phyloP scores from a whole-genome alignment of 495 filamentous ascomycete species.

The Lindgomyces ingoldianus region DNA sequence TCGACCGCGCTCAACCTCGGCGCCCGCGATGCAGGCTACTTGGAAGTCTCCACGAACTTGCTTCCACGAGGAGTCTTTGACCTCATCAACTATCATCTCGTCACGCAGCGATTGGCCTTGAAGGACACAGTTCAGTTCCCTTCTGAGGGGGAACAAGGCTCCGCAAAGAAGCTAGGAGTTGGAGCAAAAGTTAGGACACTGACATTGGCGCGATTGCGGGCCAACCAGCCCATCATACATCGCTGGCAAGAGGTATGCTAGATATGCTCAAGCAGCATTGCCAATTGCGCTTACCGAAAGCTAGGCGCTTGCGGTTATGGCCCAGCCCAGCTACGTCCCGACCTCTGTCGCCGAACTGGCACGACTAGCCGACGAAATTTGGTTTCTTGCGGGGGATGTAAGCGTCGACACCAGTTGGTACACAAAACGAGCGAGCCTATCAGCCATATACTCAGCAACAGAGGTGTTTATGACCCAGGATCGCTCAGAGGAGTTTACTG shows the following conservation, averaged over 20 bases:
- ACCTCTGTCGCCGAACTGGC: conserved; percentile 77
- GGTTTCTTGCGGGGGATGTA: conserved; percentile 76
- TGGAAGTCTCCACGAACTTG: conserved; percentile 80
- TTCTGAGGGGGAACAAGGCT: conserved; percentile 28
- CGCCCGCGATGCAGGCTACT: conserved; percentile 78
- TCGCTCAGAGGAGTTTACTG: conserved; percentile 60
- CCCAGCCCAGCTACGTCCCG: conserved; percentile 72
- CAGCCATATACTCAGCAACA: conserved; percentile 72
- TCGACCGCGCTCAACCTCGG: conserved; percentile 68
- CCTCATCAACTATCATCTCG: conserved; percentile 79
- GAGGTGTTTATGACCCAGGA: conserved; percentile 96
- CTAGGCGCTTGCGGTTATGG: conserved; percentile 87
- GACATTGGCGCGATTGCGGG: conserved; percentile 69
- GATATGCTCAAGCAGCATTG: neutral
- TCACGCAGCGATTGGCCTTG: conserved; percentile 62
- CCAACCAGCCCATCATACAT: conserved; percentile 66
- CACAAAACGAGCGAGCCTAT: conserved; percentile 76
- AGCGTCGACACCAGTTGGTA: conserved; percentile 88
- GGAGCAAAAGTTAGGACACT: conserved; percentile 64
- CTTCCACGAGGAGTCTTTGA: conserved; percentile 78
- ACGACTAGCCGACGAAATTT: conserved; percentile 81
- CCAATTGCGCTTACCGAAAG: neutral
- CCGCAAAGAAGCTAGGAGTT: conserved; percentile 42
- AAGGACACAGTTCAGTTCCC: conserved; percentile 54
- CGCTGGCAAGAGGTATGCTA: conserved; percentile 78